phyloP scores from a whole-genome alignment of 331 rosid species.

The Erythrophleum ivorense region DNA sequence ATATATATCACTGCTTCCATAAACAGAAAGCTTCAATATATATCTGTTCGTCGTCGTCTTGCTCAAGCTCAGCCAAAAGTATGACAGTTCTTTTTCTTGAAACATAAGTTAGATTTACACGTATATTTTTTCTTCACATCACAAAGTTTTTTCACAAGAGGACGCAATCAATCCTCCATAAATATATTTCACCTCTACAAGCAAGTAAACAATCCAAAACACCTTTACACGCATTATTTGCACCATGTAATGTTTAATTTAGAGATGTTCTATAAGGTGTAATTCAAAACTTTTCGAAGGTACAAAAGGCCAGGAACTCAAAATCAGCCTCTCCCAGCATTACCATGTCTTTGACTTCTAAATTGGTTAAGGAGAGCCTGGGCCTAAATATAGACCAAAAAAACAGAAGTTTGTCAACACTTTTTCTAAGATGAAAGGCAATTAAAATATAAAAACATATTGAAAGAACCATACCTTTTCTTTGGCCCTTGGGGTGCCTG shows the following conservation, averaged over 20 bases:
- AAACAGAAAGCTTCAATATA: background rate
- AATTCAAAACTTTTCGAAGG: constrained; percentile 54
- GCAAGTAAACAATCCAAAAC: constrained; percentile 47
- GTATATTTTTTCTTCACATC: constrained; percentile 47
- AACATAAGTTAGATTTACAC: constrained; percentile 48
- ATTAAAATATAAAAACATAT: constrained; percentile 20
- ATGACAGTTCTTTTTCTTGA: background rate
- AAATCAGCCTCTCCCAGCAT: constrained; percentile 75
- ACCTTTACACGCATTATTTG: constrained; percentile 65
- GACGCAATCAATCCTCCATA: constrained; percentile 55
- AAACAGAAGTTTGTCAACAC: constrained; percentile 26
- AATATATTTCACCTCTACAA: constrained; percentile 50
- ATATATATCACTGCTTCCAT: background rate
- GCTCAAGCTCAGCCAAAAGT: background rate
- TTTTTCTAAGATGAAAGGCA: constrained; percentile 16
- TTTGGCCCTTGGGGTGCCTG: constrained; percentile 96
- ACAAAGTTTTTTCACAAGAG: constrained; percentile 49
- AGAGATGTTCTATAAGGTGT: constrained; percentile 48
- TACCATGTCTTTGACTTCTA: constrained; percentile 79
- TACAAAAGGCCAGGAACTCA: constrained; percentile 37
- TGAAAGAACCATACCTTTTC: constrained; percentile 71
- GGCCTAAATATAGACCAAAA: constrained; percentile 59
- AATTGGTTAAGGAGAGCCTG: constrained; percentile 80
- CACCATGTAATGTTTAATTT: constrained; percentile 57
- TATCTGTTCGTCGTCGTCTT: background rate